Base-by-base conservation (phyloP, 2,329 filamentous ascomycete species). In the Calonectria hongkongensis region DNA sequence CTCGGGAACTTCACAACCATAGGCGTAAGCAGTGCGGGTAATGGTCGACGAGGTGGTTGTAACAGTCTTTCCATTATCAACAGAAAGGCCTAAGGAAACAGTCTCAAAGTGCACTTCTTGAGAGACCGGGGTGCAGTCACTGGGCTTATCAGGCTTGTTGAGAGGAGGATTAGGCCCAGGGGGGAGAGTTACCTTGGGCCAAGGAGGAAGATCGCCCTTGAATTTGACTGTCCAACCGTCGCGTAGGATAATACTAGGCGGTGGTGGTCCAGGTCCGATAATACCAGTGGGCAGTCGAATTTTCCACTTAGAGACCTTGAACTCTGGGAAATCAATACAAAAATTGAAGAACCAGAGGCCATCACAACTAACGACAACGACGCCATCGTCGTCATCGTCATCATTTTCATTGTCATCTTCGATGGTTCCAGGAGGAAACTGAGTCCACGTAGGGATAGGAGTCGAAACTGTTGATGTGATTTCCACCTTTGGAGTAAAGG, bases 241-340 rank as follows among this genome's bases (percentile, higher is more conserved):
- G 3, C 54, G 54, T 33, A 41, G 13, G 18, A 67, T 18, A 15
- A 58, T 58, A 10, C 25, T 33, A 27, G 50, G 39, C 2, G 65
- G 65, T 33, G 65, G 65, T 41, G 65, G 65, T 10, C 65, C 65
- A 18, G 54, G 54, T 18, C 54, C 54, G 54, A 60, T 60, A 41
- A 60, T 60, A 28, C 54, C 65, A 7, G 50, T 66, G 8, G 50
- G 50, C 2, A 56, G 39, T 10, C 28, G 43, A 10, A 47, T 47
- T 13, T 27, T 58, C 50, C 50, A 67, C n/a, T 47, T 45, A 10
- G 50, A 33, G 5, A 67, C 50, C 18, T 45, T 60, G 33, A 60
- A 60, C 21, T 36, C 50, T 3, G 27, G 50, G 12, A 58, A 67
- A 21, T 56, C 39, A 18, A 67, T 67, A 27, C 50, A 58, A 15